phyloP scores from a whole-genome alignment of 805 yeast genomes.

The Pichia nanzhaoensis region DNA sequence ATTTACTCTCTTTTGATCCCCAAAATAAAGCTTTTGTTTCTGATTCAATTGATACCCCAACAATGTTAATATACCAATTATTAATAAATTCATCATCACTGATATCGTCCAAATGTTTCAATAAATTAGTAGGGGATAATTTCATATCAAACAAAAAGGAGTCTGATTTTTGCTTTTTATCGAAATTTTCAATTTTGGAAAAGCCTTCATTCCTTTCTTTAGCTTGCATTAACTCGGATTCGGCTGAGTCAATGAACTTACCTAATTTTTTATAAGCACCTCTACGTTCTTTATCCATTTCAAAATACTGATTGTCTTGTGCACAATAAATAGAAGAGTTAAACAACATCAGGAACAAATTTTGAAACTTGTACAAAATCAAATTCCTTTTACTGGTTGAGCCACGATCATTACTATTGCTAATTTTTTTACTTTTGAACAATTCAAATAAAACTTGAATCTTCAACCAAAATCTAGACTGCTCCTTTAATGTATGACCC shows the following conservation, averaged over 20 bases:
- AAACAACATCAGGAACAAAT: slow-evolving; percentile 58
- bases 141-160: slow-evolving; percentile 5
- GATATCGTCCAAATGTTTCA: slow-evolving; percentile 30
- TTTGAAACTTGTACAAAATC: slow-evolving; percentile 52
- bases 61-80: slow-evolving; percentile 58
- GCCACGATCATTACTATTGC: slow-evolving; percentile 68
- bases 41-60: slow-evolving; percentile 47
- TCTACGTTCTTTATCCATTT: slow-evolving; percentile 28
- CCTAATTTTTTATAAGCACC: slow-evolving; percentile 36
- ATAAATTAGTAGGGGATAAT: slow-evolving; percentile 16
- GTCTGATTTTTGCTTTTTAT: slow-evolving; percentile 6
- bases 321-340: slow-evolving; percentile 67
- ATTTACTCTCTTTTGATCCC: slow-evolving; percentile 21
- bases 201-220: slow-evolving; percentile 4
- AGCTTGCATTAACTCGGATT: slow-evolving; percentile 5
- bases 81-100: slow-evolving; percentile 37
- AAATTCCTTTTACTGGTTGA: slow-evolving; percentile 67
- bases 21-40: slow-evolving; percentile 22
- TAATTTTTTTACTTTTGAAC: slow-evolving; percentile 64
- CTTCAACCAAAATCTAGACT: slow-evolving; percentile 61
- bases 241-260: slow-evolving; percentile 22
- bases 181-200: slow-evolving; percentile 16
- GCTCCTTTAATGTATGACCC: slow-evolving; percentile 12
- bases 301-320: slow-evolving; percentile 45
- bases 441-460: slow-evolving; percentile 79